Percentiles rank a stretch among this genome's conserved stretches.
phyloP scores from a whole-genome alignment of 768 basidiomycete genomes.

The Suillus weaverae region DNA sequence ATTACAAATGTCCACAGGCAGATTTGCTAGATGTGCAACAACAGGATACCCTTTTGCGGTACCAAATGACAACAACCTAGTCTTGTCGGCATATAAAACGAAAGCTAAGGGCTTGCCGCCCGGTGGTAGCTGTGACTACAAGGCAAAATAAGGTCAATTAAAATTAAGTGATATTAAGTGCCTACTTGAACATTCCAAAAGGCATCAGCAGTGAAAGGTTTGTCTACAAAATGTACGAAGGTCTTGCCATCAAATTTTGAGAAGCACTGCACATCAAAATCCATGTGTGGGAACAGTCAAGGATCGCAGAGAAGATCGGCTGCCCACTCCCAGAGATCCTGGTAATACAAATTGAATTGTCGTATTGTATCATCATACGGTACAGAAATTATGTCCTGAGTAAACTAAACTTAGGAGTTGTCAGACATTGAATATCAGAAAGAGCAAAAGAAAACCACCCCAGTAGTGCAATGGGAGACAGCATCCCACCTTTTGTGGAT shows the following conservation, averaged over 20 bases:
- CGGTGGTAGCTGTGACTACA: background rate
- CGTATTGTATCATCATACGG: slow-evolving; percentile 15
- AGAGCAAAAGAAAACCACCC: slow-evolving; percentile 1
- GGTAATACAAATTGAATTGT: slow-evolving; percentile 21
- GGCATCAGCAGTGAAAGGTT: slow-evolving; percentile 39
- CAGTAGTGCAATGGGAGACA: slow-evolving; percentile 8
- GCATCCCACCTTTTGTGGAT: slow-evolving; percentile 23
- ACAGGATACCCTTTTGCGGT: slow-evolving; percentile 40
- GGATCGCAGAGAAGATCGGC: slow-evolving; percentile 29
- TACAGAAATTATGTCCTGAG: slow-evolving; percentile 16
- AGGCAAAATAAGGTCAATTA: background rate
- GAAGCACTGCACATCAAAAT: slow-evolving; percentile 32
- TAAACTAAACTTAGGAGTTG: slow-evolving; percentile 11
- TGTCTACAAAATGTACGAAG: slow-evolving; percentile 32
- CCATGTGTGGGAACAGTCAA: slow-evolving; percentile 20
- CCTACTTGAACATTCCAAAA: slow-evolving; percentile 40
- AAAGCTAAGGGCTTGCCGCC: slow-evolving; percentile 29
- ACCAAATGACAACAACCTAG: slow-evolving; percentile 39
- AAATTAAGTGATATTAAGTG: background rate
- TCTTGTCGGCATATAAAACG: slow-evolving; percentile 43
- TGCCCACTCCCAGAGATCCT: slow-evolving; percentile 29
- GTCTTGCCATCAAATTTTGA: slow-evolving; percentile 28
- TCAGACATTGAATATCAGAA: slow-evolving; percentile 9
- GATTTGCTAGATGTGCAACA: slow-evolving; percentile 32
- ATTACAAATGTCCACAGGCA: slow-evolving; percentile 34